Evolutionary conservation across 139 green algal species (phyloP), one percentile per base, ranked within the genome.

Genomic region (Chlamydomonas incerta): DNA sequence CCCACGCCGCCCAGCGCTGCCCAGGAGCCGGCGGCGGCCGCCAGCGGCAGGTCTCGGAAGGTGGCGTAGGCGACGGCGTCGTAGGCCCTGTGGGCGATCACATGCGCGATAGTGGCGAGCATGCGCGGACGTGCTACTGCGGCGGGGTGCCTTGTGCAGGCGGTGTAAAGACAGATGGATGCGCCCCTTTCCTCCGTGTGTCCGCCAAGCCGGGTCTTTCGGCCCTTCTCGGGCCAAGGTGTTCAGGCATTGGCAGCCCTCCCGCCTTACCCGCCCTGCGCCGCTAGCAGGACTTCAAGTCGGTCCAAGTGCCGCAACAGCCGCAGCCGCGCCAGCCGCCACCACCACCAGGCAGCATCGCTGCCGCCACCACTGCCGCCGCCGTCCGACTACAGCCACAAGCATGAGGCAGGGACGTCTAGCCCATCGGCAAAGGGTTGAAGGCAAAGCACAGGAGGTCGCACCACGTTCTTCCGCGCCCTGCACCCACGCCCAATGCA

Each of bases 281-380:
- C 81, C 46, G 55, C 81, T 10, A 57, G 47, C 31, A 87, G 69
- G 55, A 65, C 35, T 57, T 87, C 81, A 6, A 87, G 81, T 31
- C 81, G 81, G 70, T 87, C 81, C 35, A 57, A 65, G 55, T 87
- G 82, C 33, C 55, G 70, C 75, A n/a, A 65, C 82, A 81, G 87
- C 62, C 13, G 29, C 65, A 88, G 65, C 31, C 74, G 83, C n/a
- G 14, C 24, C 24, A 14, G n/a, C 81, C 69, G 63, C 81, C 81
- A 87, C 70, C 57, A 15, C 72, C 10, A 23, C 18, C 18, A 23
- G 55, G 55, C 9, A 2, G 2, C 55, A 24, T 23, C 20, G 55
- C 55, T 18, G 55, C 20, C 18, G 11, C 17, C 18, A 10, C 55
- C 55, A 10, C 9, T 62, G 55, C 55, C 55, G 11, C 55, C 55